A percentile compares a stretch with the other conserved stretches of the same genome.
phyloP scores from a whole-genome alignment of 495 filamentous ascomycete genomes.

The Penicillium salamii region DNA sequence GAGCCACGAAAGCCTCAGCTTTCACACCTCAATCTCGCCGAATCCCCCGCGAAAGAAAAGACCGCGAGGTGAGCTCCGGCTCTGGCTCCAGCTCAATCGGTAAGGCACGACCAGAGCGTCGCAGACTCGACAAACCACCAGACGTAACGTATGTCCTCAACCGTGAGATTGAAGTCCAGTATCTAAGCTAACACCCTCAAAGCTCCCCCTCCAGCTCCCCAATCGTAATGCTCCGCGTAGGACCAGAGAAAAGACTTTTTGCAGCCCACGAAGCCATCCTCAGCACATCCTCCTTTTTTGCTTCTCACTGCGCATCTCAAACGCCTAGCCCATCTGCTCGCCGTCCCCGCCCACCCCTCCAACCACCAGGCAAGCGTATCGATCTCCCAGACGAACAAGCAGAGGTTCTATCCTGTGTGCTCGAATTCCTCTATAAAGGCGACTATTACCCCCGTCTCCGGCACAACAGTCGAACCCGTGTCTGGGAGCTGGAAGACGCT shows the following conservation, averaged over 20 bases:
- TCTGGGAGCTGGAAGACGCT: constrained; percentile 68
- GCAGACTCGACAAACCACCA: constrained; percentile 32
- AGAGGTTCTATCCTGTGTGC: constrained; percentile 83
- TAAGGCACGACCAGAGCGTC: constrained; percentile 28
- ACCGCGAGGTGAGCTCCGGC: not conserved
- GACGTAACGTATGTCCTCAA: constrained; percentile 43
- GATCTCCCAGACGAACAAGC: constrained; percentile 81
- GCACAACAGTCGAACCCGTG: constrained; percentile 59
- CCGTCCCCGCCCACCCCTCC: constrained; percentile 13
- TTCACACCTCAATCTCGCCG: constrained; percentile 11
- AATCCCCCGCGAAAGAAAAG: constrained; percentile 12
- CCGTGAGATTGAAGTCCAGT: too few relatives aligned
- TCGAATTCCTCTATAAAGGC: constrained; percentile 74
- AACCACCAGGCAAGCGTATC: constrained; percentile 58
- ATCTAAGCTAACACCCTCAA: constrained; percentile 2
- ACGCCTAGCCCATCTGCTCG: constrained; percentile 13
- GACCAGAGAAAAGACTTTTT: constrained; percentile 77
- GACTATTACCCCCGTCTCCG: constrained; percentile 62
- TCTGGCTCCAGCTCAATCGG: constrained; percentile 13
- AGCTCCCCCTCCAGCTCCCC: constrained; percentile 53
- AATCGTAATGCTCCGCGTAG: constrained; percentile 77
- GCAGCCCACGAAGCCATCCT: constrained; percentile 88
- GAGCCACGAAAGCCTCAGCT: constrained; percentile 38
- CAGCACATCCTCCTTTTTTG: constrained; percentile 73
- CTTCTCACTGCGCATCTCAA: constrained; percentile 23